Evolutionary conservation across 495 filamentous ascomycete species (phyloP).

Genomic region (Neurospora hispaniola): DNA sequence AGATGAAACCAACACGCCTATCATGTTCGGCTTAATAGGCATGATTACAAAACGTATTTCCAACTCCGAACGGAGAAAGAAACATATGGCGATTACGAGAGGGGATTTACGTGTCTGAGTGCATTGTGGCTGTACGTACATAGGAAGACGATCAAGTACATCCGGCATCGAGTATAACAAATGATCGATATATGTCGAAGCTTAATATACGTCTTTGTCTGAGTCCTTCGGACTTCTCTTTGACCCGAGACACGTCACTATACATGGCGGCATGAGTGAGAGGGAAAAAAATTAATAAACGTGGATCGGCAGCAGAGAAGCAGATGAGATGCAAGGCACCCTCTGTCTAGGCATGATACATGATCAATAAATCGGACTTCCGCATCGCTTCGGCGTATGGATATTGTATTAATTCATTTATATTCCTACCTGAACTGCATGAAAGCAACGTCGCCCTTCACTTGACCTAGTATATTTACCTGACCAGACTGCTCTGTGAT

Average conservation of each 20-base stretch:
- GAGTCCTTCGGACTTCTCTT: background rate
- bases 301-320: background rate
- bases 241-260: background rate
- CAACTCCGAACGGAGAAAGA: background rate
- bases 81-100: background rate
- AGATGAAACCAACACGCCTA: background rate
- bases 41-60: background rate
- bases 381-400: background rate
- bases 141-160: background rate
- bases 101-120: background rate
- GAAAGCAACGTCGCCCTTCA: background rate
- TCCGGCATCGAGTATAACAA: background rate
- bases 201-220: background rate
- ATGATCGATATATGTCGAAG: background rate
- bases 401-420: too few species aligned
- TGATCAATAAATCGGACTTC: background rate
- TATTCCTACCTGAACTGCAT: background rate
- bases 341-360: background rate
- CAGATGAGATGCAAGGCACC: background rate
- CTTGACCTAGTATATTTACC: background rate
- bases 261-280: background rate
- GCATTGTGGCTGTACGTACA: background rate
- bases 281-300: background rate
- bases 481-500: background rate
- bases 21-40: background rate